Percentiles rank a stretch among this genome's conserved stretches.
Evolutionary conservation across 2,329 filamentous ascomycete genomes (phyloP).

Genomic region (Colletotrichum scovillei): DNA sequence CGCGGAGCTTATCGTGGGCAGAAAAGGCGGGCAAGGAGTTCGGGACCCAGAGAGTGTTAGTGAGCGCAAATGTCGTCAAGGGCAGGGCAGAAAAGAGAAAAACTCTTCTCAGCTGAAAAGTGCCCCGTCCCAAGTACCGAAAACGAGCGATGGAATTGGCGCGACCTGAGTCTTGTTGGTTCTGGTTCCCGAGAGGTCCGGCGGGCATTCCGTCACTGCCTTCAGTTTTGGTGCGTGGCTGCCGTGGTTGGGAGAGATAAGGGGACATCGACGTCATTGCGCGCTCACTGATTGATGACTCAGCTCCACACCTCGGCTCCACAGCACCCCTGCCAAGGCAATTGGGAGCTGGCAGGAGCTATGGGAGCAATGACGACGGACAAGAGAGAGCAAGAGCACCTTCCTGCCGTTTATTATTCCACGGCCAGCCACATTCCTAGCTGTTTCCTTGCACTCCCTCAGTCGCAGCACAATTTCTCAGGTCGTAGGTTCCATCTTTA

Average conservation of each 20-base stretch:
- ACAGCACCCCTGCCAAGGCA: slow-evolving; percentile 25
- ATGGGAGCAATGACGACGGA: slow-evolving; percentile 10
- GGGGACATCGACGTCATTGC: slow-evolving; percentile 28
- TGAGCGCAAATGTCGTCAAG: slow-evolving; percentile 14
- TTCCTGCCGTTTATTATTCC: slow-evolving; percentile 1
- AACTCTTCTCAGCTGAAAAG: neutral
- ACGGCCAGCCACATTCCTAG: slow-evolving; percentile 1
- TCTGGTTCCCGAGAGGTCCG: slow-evolving; percentile 17
- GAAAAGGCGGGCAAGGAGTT: neutral
- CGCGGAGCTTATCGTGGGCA: neutral
- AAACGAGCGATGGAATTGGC: neutral
- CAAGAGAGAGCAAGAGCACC: no score
- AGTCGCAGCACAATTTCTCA: neutral
- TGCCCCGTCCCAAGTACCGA: neutral
- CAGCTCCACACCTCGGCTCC: slow-evolving; percentile 9
- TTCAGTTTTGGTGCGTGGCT: no score
- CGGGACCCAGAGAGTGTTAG: neutral
- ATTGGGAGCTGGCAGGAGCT: neutral
- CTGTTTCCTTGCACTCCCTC: neutral
- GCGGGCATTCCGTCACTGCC: slow-evolving; percentile 21
- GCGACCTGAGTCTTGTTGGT: neutral
- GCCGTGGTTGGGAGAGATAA: neutral
- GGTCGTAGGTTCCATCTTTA: no score
- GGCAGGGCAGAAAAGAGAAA: neutral
- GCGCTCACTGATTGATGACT: slow-evolving; percentile 12